phyloP scores from a whole-genome alignment of 495 filamentous ascomycete genomes.

The Xylaria acuta region DNA sequence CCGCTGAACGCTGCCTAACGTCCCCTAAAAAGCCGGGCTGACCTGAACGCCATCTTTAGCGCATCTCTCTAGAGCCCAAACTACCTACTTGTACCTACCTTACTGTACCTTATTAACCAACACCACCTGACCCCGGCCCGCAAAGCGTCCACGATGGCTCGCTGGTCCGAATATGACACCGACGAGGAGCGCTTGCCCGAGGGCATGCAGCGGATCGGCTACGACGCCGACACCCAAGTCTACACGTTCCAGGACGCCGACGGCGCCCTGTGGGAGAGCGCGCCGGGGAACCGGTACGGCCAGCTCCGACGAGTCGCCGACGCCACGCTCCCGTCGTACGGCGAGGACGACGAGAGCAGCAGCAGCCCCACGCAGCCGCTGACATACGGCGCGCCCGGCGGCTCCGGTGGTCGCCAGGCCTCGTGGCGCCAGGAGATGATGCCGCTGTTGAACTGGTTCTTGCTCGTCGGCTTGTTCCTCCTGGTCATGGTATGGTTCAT shows the following conservation, averaged over 20 bases:
- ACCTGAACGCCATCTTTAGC: slow-evolving; percentile 10
- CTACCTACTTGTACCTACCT: background rate
- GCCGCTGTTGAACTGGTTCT: slow-evolving; percentile 44
- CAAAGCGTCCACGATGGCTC: slow-evolving; percentile 41
- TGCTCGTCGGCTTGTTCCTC: slow-evolving; percentile 41
- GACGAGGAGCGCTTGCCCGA: slow-evolving; percentile 60
- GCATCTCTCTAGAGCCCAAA: background rate
- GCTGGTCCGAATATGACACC: slow-evolving; percentile 52
- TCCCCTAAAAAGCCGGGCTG: background rate
- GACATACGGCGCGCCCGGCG: background rate
- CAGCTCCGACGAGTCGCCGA: slow-evolving; percentile 41
- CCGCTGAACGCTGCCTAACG: background rate
- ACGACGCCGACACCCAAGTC: slow-evolving; percentile 58
- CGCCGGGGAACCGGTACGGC: slow-evolving; percentile 54
- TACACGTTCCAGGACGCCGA: slow-evolving; percentile 56
- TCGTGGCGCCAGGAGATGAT: slow-evolving; percentile 45
- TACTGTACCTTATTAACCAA: background rate
- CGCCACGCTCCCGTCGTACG: slow-evolving; percentile 28
- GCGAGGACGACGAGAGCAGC: slow-evolving; percentile 33
- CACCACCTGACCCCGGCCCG: slow-evolving; percentile 3
- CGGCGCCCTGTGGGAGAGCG: slow-evolving; percentile 50
- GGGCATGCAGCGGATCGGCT: slow-evolving; percentile 59
- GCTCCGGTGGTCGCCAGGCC: slow-evolving; percentile 21
- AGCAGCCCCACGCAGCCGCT: slow-evolving; percentile 32
- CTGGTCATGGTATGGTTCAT: slow-evolving; percentile 41